Evolutionary conservation across 1,284 basidiomycete species (phyloP).

Genomic region (Erythrobasidium hasegawianum): DNA sequence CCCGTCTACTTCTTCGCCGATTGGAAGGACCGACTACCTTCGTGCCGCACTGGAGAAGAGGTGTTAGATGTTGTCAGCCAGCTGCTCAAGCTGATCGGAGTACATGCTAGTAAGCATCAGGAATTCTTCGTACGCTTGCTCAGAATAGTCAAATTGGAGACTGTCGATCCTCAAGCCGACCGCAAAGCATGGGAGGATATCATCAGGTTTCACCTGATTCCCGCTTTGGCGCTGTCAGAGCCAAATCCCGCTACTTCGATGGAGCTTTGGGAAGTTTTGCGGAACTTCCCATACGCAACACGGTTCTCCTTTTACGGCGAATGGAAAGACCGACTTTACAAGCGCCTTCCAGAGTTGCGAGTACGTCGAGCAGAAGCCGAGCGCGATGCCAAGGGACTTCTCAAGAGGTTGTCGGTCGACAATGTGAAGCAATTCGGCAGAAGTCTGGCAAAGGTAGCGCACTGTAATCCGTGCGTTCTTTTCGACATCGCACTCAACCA

Average conservation of each 20-base stretch:
- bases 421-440: slow-evolving; percentile 79
- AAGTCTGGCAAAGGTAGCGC: slow-evolving; percentile 86
- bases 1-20: slow-evolving; percentile 86
- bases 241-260: slow-evolving; percentile 80
- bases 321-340: slow-evolving; percentile 70
- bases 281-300: slow-evolving; percentile 68
- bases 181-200: slow-evolving; percentile 67
- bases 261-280: slow-evolving; percentile 81
- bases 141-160: slow-evolving; percentile 42
- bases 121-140: slow-evolving; percentile 61
- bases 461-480: slow-evolving; percentile 88
- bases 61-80: slow-evolving; percentile 49
- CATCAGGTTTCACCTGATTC: slow-evolving; percentile 74
- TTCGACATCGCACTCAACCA: slow-evolving; percentile 87
- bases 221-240: slow-evolving; percentile 77
- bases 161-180: neutral
- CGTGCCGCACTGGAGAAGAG: slow-evolving; percentile 64
- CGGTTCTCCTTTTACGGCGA: slow-evolving; percentile 93
- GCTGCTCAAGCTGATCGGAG: slow-evolving; percentile 61
- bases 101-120: slow-evolving; percentile 69
- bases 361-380: slow-evolving; percentile 55
- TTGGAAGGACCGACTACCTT: slow-evolving; percentile 69
- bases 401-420: slow-evolving; percentile 69
- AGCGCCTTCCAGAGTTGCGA: slow-evolving; percentile 50
- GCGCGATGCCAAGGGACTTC: slow-evolving; percentile 62